Percentiles rank a stretch among this genome's conserved stretches.
Evolutionary conservation across 1,139 yeast species (phyloP).

Genomic region (Suhomyces choctaworum): DNA sequence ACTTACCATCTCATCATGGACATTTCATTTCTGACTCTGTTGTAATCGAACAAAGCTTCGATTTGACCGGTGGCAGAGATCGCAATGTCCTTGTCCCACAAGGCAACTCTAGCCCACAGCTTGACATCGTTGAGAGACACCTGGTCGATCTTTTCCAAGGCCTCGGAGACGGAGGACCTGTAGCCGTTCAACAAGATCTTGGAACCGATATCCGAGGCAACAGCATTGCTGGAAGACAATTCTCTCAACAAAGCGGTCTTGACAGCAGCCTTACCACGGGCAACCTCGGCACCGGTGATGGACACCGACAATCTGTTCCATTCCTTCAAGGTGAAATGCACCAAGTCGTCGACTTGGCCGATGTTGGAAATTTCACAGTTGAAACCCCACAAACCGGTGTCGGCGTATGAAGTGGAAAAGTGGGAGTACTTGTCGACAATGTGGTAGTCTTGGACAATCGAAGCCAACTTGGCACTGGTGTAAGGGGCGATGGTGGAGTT

Average conservation of each 20-base stretch:
- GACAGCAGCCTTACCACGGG: slow-evolving; percentile 71
- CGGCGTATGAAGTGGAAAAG: slow-evolving; percentile 70
- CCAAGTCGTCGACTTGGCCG: slow-evolving; percentile 64
- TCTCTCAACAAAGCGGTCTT: slow-evolving; percentile 58
- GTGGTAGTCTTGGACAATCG: slow-evolving; percentile 69
- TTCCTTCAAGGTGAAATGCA: slow-evolving; percentile 77
- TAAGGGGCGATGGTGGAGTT: slow-evolving; percentile 55
- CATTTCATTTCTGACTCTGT: slow-evolving; percentile 85
- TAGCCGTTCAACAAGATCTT: slow-evolving; percentile 62
- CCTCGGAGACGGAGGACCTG: slow-evolving; percentile 60
- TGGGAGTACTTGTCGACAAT: slow-evolving; percentile 70
- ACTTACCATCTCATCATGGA: slow-evolving; percentile 74
- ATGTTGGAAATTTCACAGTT: slow-evolving; percentile 63
- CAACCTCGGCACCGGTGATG: slow-evolving; percentile 73
- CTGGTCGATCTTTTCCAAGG: slow-evolving; percentile 62
- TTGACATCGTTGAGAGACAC: slow-evolving; percentile 60
- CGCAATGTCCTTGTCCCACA: slow-evolving; percentile 85
- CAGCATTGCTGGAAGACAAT: slow-evolving; percentile 48
- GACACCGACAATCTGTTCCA: slow-evolving; percentile 83
- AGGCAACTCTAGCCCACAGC: slow-evolving; percentile 70
- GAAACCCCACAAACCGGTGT: slow-evolving; percentile 84
- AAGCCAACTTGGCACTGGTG: slow-evolving; percentile 85
- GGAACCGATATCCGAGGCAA: slow-evolving; percentile 59
- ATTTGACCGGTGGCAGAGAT: slow-evolving; percentile 82
- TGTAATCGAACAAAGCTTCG: slow-evolving; percentile 79